phyloP scores from a whole-genome alignment of 371 early-diverging fungal species.

The Lichtheimia corymbifera region DNA sequence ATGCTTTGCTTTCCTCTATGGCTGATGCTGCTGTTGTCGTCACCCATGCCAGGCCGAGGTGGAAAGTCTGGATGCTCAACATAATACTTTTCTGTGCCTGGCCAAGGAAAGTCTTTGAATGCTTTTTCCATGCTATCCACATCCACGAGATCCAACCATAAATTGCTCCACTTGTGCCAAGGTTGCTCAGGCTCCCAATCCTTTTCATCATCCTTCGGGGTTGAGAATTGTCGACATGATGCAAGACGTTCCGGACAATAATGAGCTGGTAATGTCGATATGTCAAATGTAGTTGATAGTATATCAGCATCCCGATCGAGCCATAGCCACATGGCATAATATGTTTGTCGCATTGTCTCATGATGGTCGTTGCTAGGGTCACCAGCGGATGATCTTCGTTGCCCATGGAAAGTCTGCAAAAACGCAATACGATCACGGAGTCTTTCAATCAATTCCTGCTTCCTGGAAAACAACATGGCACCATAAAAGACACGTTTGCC shows the following conservation, averaged over 20 bases:
- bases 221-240: slow-evolving; percentile 20
- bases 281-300: slow-evolving; percentile 27
- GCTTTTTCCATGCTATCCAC: slow-evolving; percentile 17
- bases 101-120: slow-evolving; percentile 36
- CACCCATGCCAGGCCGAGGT: not conserved
- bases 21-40: slow-evolving; percentile 12
- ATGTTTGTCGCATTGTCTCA: slow-evolving; percentile 46
- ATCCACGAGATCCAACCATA: slow-evolving; percentile 51
- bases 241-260: slow-evolving; percentile 34
- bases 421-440: slow-evolving; percentile 49
- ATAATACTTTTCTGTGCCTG: slow-evolving; percentile 31
- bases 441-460: slow-evolving; percentile 42
- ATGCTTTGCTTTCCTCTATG: too few species aligned
- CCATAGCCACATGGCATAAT: slow-evolving; percentile 68
- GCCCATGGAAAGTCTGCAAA: slow-evolving; percentile 48
- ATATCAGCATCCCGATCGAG: slow-evolving; percentile 48
- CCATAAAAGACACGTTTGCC: slow-evolving; percentile 46
- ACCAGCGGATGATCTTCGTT: slow-evolving; percentile 21
- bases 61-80: not conserved
- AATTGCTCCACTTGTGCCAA: slow-evolving; percentile 20
- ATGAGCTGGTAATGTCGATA: slow-evolving; percentile 45
- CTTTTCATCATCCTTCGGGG: not conserved
- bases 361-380: slow-evolving; percentile 15
- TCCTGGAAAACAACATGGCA: slow-evolving; percentile 49
- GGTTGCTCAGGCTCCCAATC: slow-evolving; percentile 28